phyloP scores from a whole-genome alignment of 1,139 yeast genomes.

The Debaryomyces fabryi region DNA sequence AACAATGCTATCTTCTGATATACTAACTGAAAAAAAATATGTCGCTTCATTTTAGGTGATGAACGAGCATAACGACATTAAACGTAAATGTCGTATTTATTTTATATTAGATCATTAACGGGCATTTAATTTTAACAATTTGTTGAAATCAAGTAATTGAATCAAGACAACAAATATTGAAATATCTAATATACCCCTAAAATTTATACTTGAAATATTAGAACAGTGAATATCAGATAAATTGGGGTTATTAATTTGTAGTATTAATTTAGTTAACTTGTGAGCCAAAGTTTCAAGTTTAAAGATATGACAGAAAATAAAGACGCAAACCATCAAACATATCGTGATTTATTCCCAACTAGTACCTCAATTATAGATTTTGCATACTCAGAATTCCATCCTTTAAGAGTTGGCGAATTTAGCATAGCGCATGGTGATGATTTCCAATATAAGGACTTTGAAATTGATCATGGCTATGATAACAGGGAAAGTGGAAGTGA shows the following conservation, averaged over 20 bases:
- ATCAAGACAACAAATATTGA: neutral
- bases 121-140: neutral
- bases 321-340: constrained; percentile 1
- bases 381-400: constrained; percentile 71
- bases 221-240: neutral
- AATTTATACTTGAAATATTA: neutral
- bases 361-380: constrained; percentile 66
- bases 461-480: constrained; percentile 7
- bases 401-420: constrained; percentile 61
- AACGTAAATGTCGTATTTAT: neutral
- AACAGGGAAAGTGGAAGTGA: constrained; percentile 20
- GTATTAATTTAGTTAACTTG: neutral
- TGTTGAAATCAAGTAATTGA: neutral
- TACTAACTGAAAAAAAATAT: neutral
- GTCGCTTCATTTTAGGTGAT: neutral
- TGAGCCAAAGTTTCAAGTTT: neutral
- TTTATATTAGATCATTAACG: neutral
- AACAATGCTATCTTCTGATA: neutral
- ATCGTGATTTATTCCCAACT: constrained; percentile 22
- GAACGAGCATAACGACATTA: neutral
- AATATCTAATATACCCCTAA: neutral
- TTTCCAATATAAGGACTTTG: constrained; percentile 13
- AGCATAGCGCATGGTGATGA: constrained; percentile 15
- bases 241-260: neutral
- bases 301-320: constrained; percentile 2